Evolutionary conservation across 257 asterid genomes (phyloP).

Genomic region (Solanum gracilifrons): DNA sequence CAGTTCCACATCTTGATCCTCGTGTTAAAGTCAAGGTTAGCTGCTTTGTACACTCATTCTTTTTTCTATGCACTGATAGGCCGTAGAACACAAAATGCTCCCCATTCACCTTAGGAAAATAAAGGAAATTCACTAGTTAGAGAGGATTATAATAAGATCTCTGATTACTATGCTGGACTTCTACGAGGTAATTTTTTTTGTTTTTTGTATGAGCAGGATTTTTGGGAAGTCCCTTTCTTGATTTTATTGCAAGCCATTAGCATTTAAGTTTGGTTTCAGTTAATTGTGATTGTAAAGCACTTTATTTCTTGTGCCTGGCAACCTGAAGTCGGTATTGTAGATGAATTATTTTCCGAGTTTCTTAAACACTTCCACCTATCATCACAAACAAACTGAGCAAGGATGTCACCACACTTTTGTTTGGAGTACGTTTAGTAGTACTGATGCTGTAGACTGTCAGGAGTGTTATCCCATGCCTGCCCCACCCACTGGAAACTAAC

Average conservation of each 20-base stretch:
- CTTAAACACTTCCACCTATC: background rate
- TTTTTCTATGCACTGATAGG: background rate
- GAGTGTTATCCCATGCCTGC: background rate
- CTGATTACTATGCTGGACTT: background rate
- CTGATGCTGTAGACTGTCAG: background rate
- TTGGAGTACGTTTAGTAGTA: background rate
- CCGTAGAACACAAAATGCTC: background rate
- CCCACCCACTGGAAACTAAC: background rate
- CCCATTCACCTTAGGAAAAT: background rate
- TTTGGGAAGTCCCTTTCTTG: background rate
- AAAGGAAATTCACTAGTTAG: background rate
- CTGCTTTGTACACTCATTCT: background rate
- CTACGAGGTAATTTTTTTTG: background rate
- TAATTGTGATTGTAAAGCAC: background rate
- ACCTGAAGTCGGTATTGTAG: background rate
- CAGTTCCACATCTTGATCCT: conserved; percentile 33
- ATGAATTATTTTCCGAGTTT: background rate
- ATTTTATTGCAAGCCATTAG: background rate
- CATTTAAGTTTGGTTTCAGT: background rate
- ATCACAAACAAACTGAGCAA: background rate
- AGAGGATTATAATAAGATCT: background rate
- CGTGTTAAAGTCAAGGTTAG: conserved; percentile 44
- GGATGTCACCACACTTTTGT: background rate
- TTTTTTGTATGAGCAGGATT: background rate
- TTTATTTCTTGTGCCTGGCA: background rate